phyloP scores from a whole-genome alignment of 139 green algal genomes.

The Tetraselmis striata region DNA sequence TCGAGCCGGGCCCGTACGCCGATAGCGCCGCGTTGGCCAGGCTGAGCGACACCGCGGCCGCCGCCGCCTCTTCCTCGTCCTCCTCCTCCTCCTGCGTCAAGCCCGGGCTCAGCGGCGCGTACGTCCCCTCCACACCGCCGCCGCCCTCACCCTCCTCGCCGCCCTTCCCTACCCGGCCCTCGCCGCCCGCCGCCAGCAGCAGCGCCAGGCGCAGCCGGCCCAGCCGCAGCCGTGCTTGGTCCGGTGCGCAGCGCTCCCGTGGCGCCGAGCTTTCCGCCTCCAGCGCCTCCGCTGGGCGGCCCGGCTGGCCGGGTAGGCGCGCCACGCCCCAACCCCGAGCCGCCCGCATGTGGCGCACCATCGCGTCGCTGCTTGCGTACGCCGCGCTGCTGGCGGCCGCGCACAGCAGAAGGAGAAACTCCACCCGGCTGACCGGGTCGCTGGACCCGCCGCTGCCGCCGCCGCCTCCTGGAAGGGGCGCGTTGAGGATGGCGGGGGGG shows the following conservation, averaged over 20 bases:
- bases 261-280: background rate
- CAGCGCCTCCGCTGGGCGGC: background rate
- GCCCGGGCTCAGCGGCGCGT: background rate
- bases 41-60: background rate
- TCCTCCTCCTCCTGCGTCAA: background rate
- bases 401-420: background rate
- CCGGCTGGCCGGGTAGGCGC: too few species aligned
- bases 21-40: background rate
- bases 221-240: background rate
- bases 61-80: background rate
- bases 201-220: background rate
- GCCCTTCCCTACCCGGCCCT: too few species aligned
- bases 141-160: background rate
- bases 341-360: background rate
- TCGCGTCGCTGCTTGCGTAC: background rate
- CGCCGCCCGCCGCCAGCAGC: background rate
- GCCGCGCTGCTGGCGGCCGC: background rate
- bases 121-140: background rate
- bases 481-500: too few species aligned
- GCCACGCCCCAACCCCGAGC: background rate
- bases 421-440: background rate
- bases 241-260: too few species aligned
- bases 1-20: too few species aligned
- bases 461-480: too few species aligned
- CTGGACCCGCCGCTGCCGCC: background rate